Evolutionary conservation across 2,329 filamentous ascomycete genomes (phyloP), one percentile per base, ranked within the genome.

Genomic region (Bipolaris oryzae): DNA sequence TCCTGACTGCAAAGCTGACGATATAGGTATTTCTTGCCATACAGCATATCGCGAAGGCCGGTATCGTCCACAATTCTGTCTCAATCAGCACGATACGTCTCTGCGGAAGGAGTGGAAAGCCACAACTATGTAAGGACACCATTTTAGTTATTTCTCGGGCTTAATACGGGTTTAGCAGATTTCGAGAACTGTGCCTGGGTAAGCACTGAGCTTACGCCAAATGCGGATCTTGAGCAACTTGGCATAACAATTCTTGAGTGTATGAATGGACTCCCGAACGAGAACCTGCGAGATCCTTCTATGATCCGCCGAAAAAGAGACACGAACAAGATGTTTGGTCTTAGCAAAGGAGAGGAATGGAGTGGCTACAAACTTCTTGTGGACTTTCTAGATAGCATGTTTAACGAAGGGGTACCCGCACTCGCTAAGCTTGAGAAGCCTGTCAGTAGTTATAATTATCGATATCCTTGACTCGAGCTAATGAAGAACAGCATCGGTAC

Each of bases 351-450:
- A 21, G 21, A 21, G 21, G 3, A 21, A 21, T 21, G 21, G 21
- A 21, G 49, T 51, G 10, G 41, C 15, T 51, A 18, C 11, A 51
- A 51, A 18, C 34, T 51, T 3, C 41, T 51, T 38, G 20, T 52
- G 13, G 31, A 52, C 41, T 38, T 52, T 38, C 41, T 52, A 3
- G 20, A 52, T n/a, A 52, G 28, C n/a, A 28, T 52, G 31, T 45
- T 44, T 7, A 44, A 52, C 37, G 15, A 11, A 13, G 5, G 5
- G 21, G 21, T 21, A 5, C 21, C 21, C 21, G 21, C 21, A 21
- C 21, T 21, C 21, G 21, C 21, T 21, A 21, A 21, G 21, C 21
- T 21, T 21, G 21, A 21, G 21, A 21, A 21, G 21, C 21, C 21
- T 21, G 21, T 21, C 3, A 21, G 21, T 21, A 21, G 21, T 21